These are phyloP conservation scores for Lepiota brunneoincarnata DNA, from an alignment of 768 basidiomycete genomes.

Conservation along the genomic window DNA sequence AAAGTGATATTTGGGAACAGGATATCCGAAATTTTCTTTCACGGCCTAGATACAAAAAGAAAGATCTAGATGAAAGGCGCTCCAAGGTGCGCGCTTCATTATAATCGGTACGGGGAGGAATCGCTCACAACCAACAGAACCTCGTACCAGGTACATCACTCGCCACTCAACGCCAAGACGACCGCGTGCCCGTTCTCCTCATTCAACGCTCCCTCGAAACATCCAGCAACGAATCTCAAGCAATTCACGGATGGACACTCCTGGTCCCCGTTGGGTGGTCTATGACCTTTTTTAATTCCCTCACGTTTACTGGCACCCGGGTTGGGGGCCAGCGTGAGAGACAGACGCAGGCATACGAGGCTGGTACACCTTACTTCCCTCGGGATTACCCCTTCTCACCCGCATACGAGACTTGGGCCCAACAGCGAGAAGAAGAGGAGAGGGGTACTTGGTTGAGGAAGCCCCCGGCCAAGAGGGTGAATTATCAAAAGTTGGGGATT, in stretches of 20 bases:
- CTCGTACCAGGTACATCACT: slow-evolving; percentile 77
- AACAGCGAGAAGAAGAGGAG: slow-evolving; percentile 50
- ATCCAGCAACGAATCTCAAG: slow-evolving; percentile 28
- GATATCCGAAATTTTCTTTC: slow-evolving; percentile 44
- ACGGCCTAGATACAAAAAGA: slow-evolving; percentile 73
- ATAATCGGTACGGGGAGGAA: too few species aligned
- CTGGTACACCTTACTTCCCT: slow-evolving; percentile 73
- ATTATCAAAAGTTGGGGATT: slow-evolving; percentile 62
- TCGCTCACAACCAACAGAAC: slow-evolving; percentile 40
- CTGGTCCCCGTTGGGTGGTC: slow-evolving; percentile 87
- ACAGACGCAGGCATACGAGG: slow-evolving; percentile 79
- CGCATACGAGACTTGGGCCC: slow-evolving; percentile 51
- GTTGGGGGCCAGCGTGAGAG: slow-evolving; percentile 85
- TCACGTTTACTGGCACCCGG: slow-evolving; percentile 80
- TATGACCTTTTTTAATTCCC: slow-evolving; percentile 84
- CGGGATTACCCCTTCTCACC: slow-evolving; percentile 68
- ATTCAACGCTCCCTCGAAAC: slow-evolving; percentile 71
- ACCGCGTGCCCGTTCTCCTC: slow-evolving; percentile 80
- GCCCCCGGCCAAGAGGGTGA: slow-evolving; percentile 85
- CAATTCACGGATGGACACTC: slow-evolving; percentile 84
- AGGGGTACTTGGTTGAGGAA: slow-evolving; percentile 68
- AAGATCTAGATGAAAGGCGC: slow-evolving; percentile 82
- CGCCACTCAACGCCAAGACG: slow-evolving; percentile 66
- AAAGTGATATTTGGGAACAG: slow-evolving; percentile 75
- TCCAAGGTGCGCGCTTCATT: slow-evolving; percentile 49